Evolutionary conservation across 2,329 filamentous ascomycete species (phyloP), one percentile per base, ranked within the genome.

Genomic region (Reticulascus tulasneorum): DNA sequence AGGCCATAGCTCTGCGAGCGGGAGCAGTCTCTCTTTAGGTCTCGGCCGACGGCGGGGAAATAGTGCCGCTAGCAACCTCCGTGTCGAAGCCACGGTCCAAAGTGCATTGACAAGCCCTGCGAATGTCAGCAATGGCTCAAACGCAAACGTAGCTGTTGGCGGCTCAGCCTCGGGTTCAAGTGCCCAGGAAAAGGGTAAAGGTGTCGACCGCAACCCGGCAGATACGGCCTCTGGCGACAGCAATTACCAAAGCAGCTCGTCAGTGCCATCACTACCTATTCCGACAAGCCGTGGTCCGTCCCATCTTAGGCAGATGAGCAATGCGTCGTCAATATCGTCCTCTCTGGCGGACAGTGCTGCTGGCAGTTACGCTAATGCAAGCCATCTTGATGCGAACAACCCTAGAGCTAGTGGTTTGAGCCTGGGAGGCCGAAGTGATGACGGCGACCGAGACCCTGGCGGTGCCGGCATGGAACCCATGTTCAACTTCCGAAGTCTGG

Each of bases 401-500:
- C 72, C 76, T 0, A 73, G 68, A 29, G 69, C 67, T 2, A 82
- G 77, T 44, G 73, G 72, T 5, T 52, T 74, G 2, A 78, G 73
- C 27, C 56, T 77, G 3, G 66, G 63, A 9, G 64, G 57, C 12
- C 63, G 63, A 36, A 67, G 65, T 37, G 65, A 69, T 13, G 67
- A 69, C 9, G 66, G 67, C 10, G 73, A 79, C 17, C 60, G 66
- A 7, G 73, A 75, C 17, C n/a, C n/a, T n/a, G n/a, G n/a, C n/a
- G n/a, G n/a, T n/a, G n/a, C n/a, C n/a, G 66, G 71, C 5, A 65
- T 73, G 0, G 90, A 96, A 54, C 79, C 88, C 4, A 79, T 95
- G 76, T 93, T 94, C 62, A 96, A 95, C 58, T 96, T 96, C 55
- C 75, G 81, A 37, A 95, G 88, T 48, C 66, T 97, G 16, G 86